Evolutionary conservation across 2,329 filamentous ascomycete species (phyloP), one percentile per base, ranked within the genome.

Genomic region (Graphilbum sp.): DNA sequence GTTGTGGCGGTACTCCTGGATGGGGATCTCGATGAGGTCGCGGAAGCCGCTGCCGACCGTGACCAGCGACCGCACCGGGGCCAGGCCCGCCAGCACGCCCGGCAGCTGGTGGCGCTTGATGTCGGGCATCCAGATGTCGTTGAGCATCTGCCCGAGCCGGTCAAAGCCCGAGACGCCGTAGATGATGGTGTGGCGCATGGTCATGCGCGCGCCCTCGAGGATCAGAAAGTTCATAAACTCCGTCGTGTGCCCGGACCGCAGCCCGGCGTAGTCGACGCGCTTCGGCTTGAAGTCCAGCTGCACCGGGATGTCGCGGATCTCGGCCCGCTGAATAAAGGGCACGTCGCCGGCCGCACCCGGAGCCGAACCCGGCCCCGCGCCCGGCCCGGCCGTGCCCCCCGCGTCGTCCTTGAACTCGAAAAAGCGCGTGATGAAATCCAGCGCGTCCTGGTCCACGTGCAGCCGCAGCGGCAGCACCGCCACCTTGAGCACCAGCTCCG

Each of bases 161-260:
- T 96, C 87, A 48, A 96, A 95, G 0, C 90, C 90, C 8, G 76
- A 76, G 1, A 94, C 73, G 21, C 92, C 90, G 48, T 96, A 95
- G 27, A 96, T 75, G 47, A 98, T 96, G 20, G 83, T 81, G 53
- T 88, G 87, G 12, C 82, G 74, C 38, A 98, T 69, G 7, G 80
- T 72, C 68, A 98, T 81, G 43, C 88, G 77, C 2, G 90, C 77
- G 46, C 83, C 79, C 48, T 98, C 90, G 1, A 98, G 71, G 13
- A 88, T 82, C 46, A 98, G 71, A 54, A 98, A 95, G 56, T 98
- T 98, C 87, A 96, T 96, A 51, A 98, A 93, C 55, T 98, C 90
- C 0, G 85, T 93, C 1, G 90, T 96, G 47, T 84, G 85, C 2
- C 90, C 90, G 1, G 90, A 95, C 20, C 87, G 77, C 4, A 98